Percentiles rank a stretch among this genome's conserved stretches.
Evolutionary conservation across 2,329 filamentous ascomycete genomes (phyloP).

Genomic region (Metarhizium guizhouense): DNA sequence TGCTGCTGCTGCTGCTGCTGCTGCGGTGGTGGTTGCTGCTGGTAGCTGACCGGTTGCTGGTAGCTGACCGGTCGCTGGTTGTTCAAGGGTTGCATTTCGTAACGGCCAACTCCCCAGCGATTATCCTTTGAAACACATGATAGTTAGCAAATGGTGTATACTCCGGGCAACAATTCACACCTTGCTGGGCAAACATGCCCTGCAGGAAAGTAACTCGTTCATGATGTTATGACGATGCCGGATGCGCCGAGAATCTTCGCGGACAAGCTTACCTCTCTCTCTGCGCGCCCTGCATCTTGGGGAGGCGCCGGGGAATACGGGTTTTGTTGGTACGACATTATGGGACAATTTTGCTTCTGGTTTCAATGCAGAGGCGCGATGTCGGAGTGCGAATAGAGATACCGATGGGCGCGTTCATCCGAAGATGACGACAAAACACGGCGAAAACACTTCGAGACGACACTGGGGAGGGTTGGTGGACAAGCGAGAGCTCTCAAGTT

Average conservation of each 20-base stretch:
- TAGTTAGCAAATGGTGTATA: background rate
- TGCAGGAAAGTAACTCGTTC: background rate
- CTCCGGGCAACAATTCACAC: background rate
- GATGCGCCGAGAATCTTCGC: background rate
- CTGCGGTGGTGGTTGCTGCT: slow-evolving; percentile 5
- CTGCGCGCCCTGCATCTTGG: slow-evolving; percentile 9
- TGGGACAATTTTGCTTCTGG: background rate
- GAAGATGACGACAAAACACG: background rate
- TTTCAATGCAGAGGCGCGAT: background rate
- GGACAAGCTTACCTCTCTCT: slow-evolving; percentile 11
- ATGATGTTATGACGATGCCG: background rate
- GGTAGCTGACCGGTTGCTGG: slow-evolving; percentile 11
- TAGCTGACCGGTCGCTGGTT: slow-evolving; percentile 13
- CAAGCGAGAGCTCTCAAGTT: background rate
- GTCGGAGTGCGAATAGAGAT: slow-evolving; percentile 1
- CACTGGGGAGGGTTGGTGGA: background rate
- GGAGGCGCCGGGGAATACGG: slow-evolving; percentile 13
- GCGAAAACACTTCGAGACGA: background rate
- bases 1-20: slow-evolving; percentile 6
- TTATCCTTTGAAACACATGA: slow-evolving; percentile 2
- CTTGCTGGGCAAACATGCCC: slow-evolving; percentile 7
- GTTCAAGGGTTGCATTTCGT: slow-evolving; percentile 48
- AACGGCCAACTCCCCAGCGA: slow-evolving; percentile 20
- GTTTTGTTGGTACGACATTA: slow-evolving; percentile 17
- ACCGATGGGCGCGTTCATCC: background rate